phyloP scores from a whole-genome alignment of 1,284 basidiomycete species.

The Sphaerobolus stellatus region DNA sequence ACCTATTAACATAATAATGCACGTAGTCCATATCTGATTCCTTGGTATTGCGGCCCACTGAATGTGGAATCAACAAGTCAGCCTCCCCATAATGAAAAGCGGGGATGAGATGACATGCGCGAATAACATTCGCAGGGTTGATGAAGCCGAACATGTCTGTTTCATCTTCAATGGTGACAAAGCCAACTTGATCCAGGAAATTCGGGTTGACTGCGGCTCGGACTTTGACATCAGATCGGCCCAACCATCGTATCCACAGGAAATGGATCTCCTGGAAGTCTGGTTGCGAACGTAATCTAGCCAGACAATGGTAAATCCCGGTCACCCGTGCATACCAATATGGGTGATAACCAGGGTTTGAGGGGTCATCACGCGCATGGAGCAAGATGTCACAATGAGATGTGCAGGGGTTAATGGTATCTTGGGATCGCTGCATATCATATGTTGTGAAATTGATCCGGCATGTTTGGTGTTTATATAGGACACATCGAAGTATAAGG shows the following conservation, averaged over 20 bases:
- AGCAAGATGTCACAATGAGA: constrained; percentile 24
- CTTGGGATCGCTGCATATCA: constrained; percentile 35
- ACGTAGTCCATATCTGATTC: constrained; percentile 17
- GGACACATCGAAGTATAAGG: too few species aligned
- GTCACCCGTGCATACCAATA: constrained; percentile 38
- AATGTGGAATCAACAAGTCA: neutral
- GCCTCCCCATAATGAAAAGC: constrained; percentile 10
- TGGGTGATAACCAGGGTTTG: constrained; percentile 16
- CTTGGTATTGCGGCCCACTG: too few species aligned
- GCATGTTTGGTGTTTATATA: neutral
- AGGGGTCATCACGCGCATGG: constrained; percentile 18
- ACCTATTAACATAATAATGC: constrained; percentile 23
- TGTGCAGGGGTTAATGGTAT: constrained; percentile 25
- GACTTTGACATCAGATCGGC: neutral
- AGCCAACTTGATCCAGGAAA: constrained; percentile 8
- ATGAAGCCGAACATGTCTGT: constrained; percentile 15
- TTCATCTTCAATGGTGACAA: constrained; percentile 8
- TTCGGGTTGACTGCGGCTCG: neutral
- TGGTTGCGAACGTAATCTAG: neutral
- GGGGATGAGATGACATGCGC: constrained; percentile 15
- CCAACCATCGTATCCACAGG: constrained; percentile 18
- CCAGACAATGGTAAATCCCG: constrained; percentile 37
- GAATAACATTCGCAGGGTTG: constrained; percentile 12
- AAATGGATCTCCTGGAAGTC: constrained; percentile 12
- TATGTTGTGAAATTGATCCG: constrained; percentile 47